phyloP scores from a whole-genome alignment of 176 grass and related monocot genomes.

The Zoysia japonica region DNA sequence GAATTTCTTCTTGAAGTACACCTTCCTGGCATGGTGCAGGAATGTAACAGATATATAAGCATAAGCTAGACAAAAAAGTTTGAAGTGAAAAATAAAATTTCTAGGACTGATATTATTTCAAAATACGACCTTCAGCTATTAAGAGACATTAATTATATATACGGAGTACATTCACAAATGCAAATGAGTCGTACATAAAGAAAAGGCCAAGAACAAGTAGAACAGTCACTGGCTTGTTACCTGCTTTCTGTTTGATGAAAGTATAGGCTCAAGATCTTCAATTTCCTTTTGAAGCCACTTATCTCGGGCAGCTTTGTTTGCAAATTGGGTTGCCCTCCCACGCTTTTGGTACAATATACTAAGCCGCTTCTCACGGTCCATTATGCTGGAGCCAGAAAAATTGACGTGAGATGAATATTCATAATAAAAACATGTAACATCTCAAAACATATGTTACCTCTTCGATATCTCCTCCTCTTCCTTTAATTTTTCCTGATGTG shows the following conservation, averaged over 20 bases:
- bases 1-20: slow-evolving; percentile 89
- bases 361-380: slow-evolving; percentile 92
- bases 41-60: slow-evolving; percentile 30
- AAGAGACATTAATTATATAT: slow-evolving; percentile 8
- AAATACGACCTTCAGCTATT: background rate
- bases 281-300: slow-evolving; percentile 97
- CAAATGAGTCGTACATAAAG: slow-evolving; percentile 13
- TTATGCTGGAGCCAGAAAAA: slow-evolving; percentile 69
- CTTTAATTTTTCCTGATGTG: slow-evolving; percentile 73
- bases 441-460: slow-evolving; percentile 51
- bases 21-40: slow-evolving; percentile 59
- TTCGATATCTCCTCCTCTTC: slow-evolving; percentile 94
- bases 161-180: background rate
- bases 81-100: slow-evolving; percentile 4
- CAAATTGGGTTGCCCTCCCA: slow-evolving; percentile 92
- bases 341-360: slow-evolving; percentile 99
- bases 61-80: background rate
- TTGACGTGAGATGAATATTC: slow-evolving; percentile 15
- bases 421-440: slow-evolving; percentile 5
- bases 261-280: slow-evolving; percentile 86
- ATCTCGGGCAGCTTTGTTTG: slow-evolving; percentile 83
- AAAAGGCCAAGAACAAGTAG: slow-evolving; percentile 19
- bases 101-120: background rate
- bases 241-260: slow-evolving; percentile 87
- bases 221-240: slow-evolving; percentile 44